A percentile compares a stretch with the other conserved stretches of the same genome.
phyloP scores from a whole-genome alignment of 768 basidiomycete species.

The Leccinum barrowsii region DNA sequence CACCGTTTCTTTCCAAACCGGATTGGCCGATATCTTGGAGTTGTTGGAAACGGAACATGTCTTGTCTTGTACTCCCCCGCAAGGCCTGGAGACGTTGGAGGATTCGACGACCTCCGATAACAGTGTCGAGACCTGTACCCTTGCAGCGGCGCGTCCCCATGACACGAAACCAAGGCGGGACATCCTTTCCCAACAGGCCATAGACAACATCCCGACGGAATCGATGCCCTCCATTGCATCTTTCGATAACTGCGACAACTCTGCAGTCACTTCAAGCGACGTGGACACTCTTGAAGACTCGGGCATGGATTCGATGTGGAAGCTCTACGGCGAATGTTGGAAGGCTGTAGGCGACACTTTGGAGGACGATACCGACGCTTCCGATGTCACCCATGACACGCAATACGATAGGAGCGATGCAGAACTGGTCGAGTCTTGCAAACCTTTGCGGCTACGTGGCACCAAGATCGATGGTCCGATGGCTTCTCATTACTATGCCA shows the following conservation, averaged over 20 bases:
- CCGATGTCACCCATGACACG: background rate
- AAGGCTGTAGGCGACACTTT: background rate
- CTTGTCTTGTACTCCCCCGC: background rate
- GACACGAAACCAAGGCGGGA: too few species aligned
- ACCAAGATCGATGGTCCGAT: background rate
- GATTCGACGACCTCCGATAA: background rate
- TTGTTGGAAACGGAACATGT: background rate
- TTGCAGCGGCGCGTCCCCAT: too few species aligned
- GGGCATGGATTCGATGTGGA: conserved; percentile 10
- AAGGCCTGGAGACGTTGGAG: background rate
- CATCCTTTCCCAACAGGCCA: too few species aligned
- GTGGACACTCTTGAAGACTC: background rate
- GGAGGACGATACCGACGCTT: background rate
- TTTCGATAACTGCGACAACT: background rate
- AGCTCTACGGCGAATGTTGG: background rate
- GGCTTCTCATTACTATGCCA: background rate
- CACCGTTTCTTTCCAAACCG: background rate
- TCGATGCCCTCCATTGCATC: background rate
- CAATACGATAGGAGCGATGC: background rate
- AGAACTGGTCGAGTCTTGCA: background rate
- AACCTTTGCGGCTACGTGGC: background rate
- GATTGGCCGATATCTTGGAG: background rate
- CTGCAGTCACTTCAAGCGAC: background rate
- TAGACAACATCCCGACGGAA: background rate
- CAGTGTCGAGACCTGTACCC: background rate